Base-by-base conservation (phyloP, 208 protist species). In the Zelonia costaricensis region DNA sequence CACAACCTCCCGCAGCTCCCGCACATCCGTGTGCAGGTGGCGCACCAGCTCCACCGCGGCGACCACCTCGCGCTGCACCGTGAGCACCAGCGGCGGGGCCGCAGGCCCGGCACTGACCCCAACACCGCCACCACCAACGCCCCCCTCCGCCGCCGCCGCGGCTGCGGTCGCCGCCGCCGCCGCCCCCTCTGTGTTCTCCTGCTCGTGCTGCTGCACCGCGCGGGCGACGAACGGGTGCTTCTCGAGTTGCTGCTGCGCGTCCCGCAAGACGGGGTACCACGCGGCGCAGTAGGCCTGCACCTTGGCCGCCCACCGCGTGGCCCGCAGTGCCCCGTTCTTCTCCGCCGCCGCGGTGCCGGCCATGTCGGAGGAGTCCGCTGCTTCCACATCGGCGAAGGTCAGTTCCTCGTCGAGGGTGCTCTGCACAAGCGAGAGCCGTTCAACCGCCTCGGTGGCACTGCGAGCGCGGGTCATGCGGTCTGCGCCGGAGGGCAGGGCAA, bases 401-500 rank as follows among this genome's bases (percentile, higher is more conserved):
- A 86, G 62, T 42, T 91, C 89, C 13, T 91, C 85, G 31, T 80
- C 72, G 25, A 95, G 58, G 1, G 70, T 58, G 10, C 55, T 60
- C 62, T 90, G 84, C n/a, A 95, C 74, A 3, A 76, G 45, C 10
- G 81, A 68, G 13, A 96, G 69, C 0, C 89, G 78, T 70, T 92
- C 77, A 1, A 98, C 44, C 38, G 83, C 85, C 1, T 56, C 38
- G 15, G 79, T 62, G 35, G 90, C 86, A 43, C 79, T 62, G 25
- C 79, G 79, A 0, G 82, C 67, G 30, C 69, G 82, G 12, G 96
- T 66, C 60, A 96, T 81, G 60, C 97, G 82, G 8, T 86, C 74
- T 7, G 95, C 95, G 58, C 97, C 91, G 18, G 63, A 68, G 9
- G 97, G 96, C 30, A 99, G 79, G 20, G 95, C 96, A 4, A 99